These are phyloP conservation scores for Metarhizium anisopliae DNA, from an alignment of 2,329 filamentous ascomycete genomes.

Conservation along the genomic window DNA sequence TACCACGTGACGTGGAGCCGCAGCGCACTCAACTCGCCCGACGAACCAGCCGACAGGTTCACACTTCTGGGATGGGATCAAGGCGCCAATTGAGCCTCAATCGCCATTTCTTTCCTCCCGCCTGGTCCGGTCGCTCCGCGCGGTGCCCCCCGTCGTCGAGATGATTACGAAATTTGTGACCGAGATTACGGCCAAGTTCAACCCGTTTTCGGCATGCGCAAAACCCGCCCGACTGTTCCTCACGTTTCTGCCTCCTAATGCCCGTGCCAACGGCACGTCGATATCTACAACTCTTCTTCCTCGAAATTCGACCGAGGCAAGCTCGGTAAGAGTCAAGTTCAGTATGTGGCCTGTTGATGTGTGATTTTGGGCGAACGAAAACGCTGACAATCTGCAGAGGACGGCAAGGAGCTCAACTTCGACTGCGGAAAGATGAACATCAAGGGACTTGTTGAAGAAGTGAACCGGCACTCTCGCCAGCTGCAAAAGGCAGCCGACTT, in stretches of 20 bases:
- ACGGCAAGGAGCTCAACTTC: conserved; percentile 82
- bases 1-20: conserved; percentile 7
- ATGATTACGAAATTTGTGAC: conserved; percentile 88
- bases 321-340: conserved; percentile 71
- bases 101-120: not conserved
- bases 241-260: conserved; percentile 70
- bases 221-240: conserved; percentile 86
- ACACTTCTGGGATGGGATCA: not conserved
- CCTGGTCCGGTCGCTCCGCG: conserved; percentile 1
- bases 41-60: too few relatives aligned
- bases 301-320: conserved; percentile 57
- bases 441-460: conserved; percentile 77
- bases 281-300: conserved; percentile 72
- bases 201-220: conserved; percentile 73
- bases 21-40: not conserved
- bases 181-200: conserved; percentile 78
- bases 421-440: conserved; percentile 76
- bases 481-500: conserved; percentile 79
- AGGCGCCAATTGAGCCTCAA: not conserved
- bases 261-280: conserved; percentile 62
- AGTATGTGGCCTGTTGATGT: conserved; percentile 45
- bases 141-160: conserved; percentile 17
- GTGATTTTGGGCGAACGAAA: not conserved
- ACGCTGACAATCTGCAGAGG: conserved; percentile 49
- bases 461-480: conserved; percentile 78